Evolutionary conservation across 805 yeast genomes (phyloP).

Genomic region (Myxozyma sirexii): DNA sequence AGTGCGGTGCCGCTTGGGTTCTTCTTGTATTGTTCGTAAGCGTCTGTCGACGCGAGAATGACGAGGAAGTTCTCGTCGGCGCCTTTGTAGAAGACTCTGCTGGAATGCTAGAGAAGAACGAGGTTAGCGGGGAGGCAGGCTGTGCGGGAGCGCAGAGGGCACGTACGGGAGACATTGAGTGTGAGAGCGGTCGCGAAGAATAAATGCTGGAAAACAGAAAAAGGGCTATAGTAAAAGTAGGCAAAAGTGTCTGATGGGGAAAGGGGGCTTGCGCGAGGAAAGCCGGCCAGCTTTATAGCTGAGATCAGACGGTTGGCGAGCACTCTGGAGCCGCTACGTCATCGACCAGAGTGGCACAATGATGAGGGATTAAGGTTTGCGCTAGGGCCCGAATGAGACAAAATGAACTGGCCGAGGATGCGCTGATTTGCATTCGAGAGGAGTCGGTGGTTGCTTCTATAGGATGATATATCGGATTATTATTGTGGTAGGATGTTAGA

Average conservation of each 20-base stretch:
- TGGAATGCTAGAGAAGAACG: background rate
- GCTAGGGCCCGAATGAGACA: too few relatives aligned
- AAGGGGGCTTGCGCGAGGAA: too few relatives aligned
- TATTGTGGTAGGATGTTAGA: too few relatives aligned
- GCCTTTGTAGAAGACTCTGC: slow-evolving; percentile 53
- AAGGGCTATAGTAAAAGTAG: background rate
- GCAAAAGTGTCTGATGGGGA: too few relatives aligned
- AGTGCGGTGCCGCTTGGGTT: slow-evolving; percentile 57
- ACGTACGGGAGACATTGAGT: slow-evolving; percentile 6
- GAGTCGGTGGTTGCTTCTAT: background rate
- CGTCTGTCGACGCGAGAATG: slow-evolving; percentile 59
- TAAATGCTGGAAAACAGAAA: background rate
- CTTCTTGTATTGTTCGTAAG: slow-evolving; percentile 51
- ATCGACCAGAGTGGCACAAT: too few relatives aligned
- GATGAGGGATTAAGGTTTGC: too few relatives aligned
- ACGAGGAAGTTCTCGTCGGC: slow-evolving; percentile 62
- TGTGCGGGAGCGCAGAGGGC: background rate
- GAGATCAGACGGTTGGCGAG: too few relatives aligned
- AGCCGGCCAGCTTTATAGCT: too few relatives aligned
- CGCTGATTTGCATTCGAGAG: too few relatives aligned
- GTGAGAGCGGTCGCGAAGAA: background rate
- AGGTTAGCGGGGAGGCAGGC: background rate
- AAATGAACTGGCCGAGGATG: too few relatives aligned
- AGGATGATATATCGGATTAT: too few relatives aligned
- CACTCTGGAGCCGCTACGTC: too few relatives aligned